Conservation (phyloP, 1,284 basidiomycete genomes). For the Meira miltonrushii region DNA sequence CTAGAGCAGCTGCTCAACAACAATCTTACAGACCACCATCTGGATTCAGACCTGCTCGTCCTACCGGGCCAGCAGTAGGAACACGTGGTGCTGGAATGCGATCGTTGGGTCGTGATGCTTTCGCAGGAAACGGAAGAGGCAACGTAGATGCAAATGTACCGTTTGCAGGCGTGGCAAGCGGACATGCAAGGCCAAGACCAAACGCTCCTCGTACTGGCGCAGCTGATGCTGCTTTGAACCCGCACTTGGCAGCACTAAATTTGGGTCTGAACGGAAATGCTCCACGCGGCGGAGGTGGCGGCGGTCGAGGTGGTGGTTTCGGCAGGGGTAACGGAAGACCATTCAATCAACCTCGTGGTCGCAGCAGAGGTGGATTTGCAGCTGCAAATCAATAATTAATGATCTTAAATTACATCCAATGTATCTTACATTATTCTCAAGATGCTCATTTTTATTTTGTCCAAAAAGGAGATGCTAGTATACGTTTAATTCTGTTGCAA, state of each 20-base stretch:
- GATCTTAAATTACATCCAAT: too few relatives aligned
- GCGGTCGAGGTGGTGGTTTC: conserved; percentile 1
- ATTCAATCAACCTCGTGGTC: too few relatives aligned
- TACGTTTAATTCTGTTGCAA: too few relatives aligned
- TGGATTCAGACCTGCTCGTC: conserved; percentile 19
- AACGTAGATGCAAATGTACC: conserved; percentile 18
- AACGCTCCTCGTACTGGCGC: conserved; percentile 12
- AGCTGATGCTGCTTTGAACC: conserved; percentile 11
- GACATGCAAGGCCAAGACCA: conserved; percentile 20
- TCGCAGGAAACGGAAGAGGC: neutral
- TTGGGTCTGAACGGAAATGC: neutral
- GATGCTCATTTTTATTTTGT: too few relatives aligned
- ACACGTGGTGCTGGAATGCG: neutral
- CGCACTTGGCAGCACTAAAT: conserved; percentile 7
- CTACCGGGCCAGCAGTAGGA: neutral
- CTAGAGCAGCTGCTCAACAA: neutral
- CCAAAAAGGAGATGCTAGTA: too few relatives aligned
- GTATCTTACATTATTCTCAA: too few relatives aligned
- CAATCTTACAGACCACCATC: conserved; percentile 26
- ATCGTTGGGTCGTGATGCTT: neutral
- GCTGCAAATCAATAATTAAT: too few relatives aligned
- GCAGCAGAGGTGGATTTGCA: too few relatives aligned
- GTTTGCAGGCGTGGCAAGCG: conserved; percentile 32
- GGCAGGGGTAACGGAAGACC: neutral
- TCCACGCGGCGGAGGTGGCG: neutral